phyloP scores from a whole-genome alignment of 371 early-diverging fungal genomes.

The Haplosporangium sp. region DNA sequence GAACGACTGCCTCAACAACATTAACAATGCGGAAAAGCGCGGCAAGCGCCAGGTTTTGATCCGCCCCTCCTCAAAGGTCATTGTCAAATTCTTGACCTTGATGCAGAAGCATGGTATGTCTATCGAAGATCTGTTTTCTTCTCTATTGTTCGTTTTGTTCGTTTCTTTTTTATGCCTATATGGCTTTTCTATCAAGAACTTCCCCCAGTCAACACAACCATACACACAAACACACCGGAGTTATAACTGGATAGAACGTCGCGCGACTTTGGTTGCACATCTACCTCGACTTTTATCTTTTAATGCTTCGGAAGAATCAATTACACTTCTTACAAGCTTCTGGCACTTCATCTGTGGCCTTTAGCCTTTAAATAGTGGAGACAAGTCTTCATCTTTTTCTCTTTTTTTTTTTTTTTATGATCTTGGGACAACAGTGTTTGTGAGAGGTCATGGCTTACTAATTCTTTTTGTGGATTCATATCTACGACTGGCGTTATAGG shows the following conservation, averaged over 20 bases:
- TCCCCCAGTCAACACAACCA: too few species aligned
- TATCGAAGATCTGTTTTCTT: not conserved
- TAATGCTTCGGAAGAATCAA: constrained; percentile 77
- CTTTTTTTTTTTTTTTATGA: not conserved
- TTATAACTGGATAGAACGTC: constrained; percentile 77
- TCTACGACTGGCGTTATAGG: constrained; percentile 61
- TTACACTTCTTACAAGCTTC: constrained; percentile 61
- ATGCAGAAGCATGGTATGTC: constrained; percentile 98
- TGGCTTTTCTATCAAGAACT: too few species aligned
- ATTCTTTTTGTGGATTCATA: too few species aligned
- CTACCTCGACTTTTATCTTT: constrained; percentile 68
- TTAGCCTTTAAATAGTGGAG: constrained; percentile 54
- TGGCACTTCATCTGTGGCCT: constrained; percentile 52
- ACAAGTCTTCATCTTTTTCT: constrained; percentile 16
- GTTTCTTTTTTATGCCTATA: not conserved
- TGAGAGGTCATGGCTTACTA: too few species aligned
- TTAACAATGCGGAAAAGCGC: constrained; percentile 99
- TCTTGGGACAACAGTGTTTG: too few species aligned
- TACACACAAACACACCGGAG: constrained; percentile 56
- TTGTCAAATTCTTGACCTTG: constrained; percentile 97
- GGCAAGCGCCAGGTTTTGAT: constrained; percentile 99
- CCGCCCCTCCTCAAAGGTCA: constrained; percentile 97
- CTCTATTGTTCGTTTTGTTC: not conserved
- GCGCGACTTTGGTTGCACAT: constrained; percentile 41
- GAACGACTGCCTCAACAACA: constrained; percentile 98